Evolutionary conservation across 495 filamentous ascomycete genomes (phyloP).

Genomic region (Tuber microsphaerosporum): DNA sequence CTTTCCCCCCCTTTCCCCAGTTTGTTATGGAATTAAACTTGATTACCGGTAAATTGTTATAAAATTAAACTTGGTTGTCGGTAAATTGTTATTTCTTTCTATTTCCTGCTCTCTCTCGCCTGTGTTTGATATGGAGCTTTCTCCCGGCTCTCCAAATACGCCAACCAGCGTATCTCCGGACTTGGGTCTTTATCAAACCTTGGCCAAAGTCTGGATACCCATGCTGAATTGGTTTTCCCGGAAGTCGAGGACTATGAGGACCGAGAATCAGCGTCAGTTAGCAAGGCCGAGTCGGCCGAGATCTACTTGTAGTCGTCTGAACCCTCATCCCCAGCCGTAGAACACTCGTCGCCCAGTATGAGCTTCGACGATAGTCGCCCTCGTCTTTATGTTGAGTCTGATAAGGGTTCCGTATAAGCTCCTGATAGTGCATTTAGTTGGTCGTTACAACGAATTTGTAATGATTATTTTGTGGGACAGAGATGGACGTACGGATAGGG

Average conservation of each 20-base stretch:
- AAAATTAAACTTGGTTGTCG: too few relatives aligned
- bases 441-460: background rate
- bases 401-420: background rate
- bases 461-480: background rate
- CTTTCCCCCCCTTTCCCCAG: too few relatives aligned
- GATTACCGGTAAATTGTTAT: too few relatives aligned
- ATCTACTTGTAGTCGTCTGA: conserved; percentile 36
- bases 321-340: conserved; percentile 30
- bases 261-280: conserved; percentile 30
- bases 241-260: conserved; percentile 40
- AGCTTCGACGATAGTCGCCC: conserved; percentile 33
- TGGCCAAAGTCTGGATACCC: conserved; percentile 41
- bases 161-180: conserved; percentile 40
- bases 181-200: conserved; percentile 39
- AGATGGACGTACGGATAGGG: too few relatives aligned
- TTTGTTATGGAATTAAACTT: too few relatives aligned
- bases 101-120: too few relatives aligned
- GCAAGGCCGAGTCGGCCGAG: conserved; percentile 33
- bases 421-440: background rate
- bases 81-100: too few relatives aligned
- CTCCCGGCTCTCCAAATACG: conserved; percentile 33
- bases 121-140: conserved; percentile 43
- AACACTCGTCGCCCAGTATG: conserved; percentile 31
- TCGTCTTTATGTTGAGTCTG: background rate
- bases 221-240: conserved; percentile 39